Percentiles rank a stretch among this genome's conserved stretches.
These are phyloP conservation scores for Mycena citricolor DNA, from an alignment of 1,284 basidiomycete species.

Conservation along the genomic window DNA sequence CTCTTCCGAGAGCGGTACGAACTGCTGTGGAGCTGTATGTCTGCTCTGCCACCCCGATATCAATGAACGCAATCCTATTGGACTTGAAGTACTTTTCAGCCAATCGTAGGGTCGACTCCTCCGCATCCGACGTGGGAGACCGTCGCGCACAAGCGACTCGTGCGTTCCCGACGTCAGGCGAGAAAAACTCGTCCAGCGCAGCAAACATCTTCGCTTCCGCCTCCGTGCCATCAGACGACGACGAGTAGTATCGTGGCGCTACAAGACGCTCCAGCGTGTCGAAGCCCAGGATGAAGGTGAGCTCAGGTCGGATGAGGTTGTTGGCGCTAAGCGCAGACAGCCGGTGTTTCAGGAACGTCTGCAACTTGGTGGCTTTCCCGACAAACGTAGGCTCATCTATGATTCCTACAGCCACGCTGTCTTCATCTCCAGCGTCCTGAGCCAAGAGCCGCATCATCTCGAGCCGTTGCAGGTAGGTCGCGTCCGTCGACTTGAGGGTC, in stretches of 20 bases:
- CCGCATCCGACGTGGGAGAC: slow-evolving; percentile 25
- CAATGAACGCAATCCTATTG: slow-evolving; percentile 55
- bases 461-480: slow-evolving; percentile 70
- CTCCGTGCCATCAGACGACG: slow-evolving; percentile 26
- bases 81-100: slow-evolving; percentile 52
- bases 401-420: slow-evolving; percentile 74
- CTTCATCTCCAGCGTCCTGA: slow-evolving; percentile 39
- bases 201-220: slow-evolving; percentile 49
- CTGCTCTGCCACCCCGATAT: slow-evolving; percentile 57
- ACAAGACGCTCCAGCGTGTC: slow-evolving; percentile 91
- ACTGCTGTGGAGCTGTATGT: slow-evolving; percentile 75
- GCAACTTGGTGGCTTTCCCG: slow-evolving; percentile 71
- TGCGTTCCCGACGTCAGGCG: slow-evolving; percentile 58
- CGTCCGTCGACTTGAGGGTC: slow-evolving; percentile 67
- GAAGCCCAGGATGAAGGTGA: slow-evolving; percentile 78
- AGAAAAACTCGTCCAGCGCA: slow-evolving; percentile 64
- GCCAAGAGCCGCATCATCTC: slow-evolving; percentile 81
- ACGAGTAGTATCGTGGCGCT: slow-evolving; percentile 73
- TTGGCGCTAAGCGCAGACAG: slow-evolving; percentile 26
- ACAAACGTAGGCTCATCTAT: slow-evolving; percentile 90
- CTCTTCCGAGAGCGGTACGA: slow-evolving; percentile 46
- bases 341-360: slow-evolving; percentile 47
- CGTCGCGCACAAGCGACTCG: slow-evolving; percentile 74
- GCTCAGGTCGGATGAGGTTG: slow-evolving; percentile 39
- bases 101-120: slow-evolving; percentile 25